These are phyloP conservation scores for Closterium sp. DNA, from an alignment of 139 green algal species.

Conservation along the genomic window DNA sequence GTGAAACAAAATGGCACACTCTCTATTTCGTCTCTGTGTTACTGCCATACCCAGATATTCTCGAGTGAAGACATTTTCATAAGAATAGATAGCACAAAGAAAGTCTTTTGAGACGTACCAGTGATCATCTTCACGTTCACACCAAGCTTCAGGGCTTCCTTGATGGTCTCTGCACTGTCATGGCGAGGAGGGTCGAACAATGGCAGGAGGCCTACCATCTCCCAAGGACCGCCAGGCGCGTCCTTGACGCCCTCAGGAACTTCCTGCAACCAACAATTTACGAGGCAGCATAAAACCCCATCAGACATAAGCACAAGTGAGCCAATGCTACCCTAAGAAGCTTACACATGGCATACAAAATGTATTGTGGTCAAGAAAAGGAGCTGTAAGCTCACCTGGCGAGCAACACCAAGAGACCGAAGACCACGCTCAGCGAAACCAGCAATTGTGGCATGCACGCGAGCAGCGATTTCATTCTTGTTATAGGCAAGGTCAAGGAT, in stretches of 20 bases:
- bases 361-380: background rate
- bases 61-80: too few relatives aligned
- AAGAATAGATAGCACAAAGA: too few relatives aligned
- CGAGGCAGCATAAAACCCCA: background rate
- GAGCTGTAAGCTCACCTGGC: constrained; percentile 8
- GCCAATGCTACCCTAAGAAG: background rate
- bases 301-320: background rate
- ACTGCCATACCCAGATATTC: too few relatives aligned
- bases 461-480: constrained; percentile 37
- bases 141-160: constrained; percentile 41
- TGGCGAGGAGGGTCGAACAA: constrained; percentile 83
- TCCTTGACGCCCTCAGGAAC: constrained; percentile 36
- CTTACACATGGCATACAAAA: background rate
- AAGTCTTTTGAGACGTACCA: constrained; percentile 1
- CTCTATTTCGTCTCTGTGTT: too few relatives aligned
- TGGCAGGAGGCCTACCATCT: constrained; percentile 78
- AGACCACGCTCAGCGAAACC: constrained; percentile 75
- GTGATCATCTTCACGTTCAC: constrained; percentile 61
- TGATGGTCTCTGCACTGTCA: constrained; percentile 72
- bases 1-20: too few relatives aligned
- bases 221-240: constrained; percentile 30
- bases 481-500: constrained; percentile 47
- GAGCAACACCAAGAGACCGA: constrained; percentile 72
- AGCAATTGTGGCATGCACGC: constrained; percentile 54
- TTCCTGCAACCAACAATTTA: constrained; percentile 7